Base-by-base conservation (phyloP, 2,329 filamentous ascomycete genomes). In the Colletotrichum tamarilloi region DNA sequence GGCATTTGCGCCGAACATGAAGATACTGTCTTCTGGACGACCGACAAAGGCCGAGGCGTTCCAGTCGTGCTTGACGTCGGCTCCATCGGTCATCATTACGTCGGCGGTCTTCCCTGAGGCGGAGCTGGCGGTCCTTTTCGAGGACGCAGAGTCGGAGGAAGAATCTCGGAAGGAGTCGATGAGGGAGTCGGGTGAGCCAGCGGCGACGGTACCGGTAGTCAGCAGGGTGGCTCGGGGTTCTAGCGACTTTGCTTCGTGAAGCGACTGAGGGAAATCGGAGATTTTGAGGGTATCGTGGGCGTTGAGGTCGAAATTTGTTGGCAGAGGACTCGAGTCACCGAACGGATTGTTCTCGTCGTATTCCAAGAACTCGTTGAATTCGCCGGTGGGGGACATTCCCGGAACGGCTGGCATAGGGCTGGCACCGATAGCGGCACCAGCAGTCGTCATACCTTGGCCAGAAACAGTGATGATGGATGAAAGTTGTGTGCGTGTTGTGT, bases 71-170 rank as follows among this genome's bases (percentile, higher is more conserved):
- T 82, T 83, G 49, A 81, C 77, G 63, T 84, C 82, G 58, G 81
- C 77, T 55, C 81, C 82, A 75, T 85, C 82, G 62, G 80, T 81
- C 83, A 87, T 87, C 77, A 83, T 83, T 46, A 82, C 75, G 77
- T 88, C 86, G 38, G 80, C 83, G 24, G 85, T 83, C 74, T 86
- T 85, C 19, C 85, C 84, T 7, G 86, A 87, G 24, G 83, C 82
- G 1, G 85, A 85, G 75, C 85, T 87, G 19, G 82, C 82, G 46
- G 86, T 84, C 68, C 84, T 82, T 78, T 88, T 88, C 38, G 86
- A 87, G 52, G 83, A 84, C 14, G 85, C 86, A 9, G 88, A 89
- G 74, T 89, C 87, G 63, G 87, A 89, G 4, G 86, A 86, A 3
- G 86, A 88, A 76, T 89, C 87, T 70, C 83, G 84, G 63, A 84